Evolutionary conservation across 192 early-diverging fungal genomes (phyloP).

Genomic region (Gorgonomyces haynaldii): DNA sequence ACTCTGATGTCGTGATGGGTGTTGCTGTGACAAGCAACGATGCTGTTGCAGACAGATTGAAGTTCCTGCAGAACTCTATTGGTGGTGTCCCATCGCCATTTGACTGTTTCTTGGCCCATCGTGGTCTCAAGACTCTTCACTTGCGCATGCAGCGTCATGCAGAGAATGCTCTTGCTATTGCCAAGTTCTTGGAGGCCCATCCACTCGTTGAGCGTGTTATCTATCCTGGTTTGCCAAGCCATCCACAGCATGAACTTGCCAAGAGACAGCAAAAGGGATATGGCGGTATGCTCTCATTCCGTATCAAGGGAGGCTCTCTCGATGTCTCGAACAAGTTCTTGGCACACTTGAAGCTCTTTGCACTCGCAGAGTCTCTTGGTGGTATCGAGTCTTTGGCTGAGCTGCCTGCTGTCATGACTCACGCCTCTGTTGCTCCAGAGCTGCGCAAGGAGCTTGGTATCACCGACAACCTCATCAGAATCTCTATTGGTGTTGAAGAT

Average conservation of each 20-base stretch:
- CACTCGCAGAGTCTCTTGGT: conserved; percentile 91
- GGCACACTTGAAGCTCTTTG: conserved; percentile 65
- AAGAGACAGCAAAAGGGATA: conserved; percentile 80
- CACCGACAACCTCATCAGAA: conserved; percentile 82
- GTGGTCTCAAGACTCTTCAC: conserved; percentile 92
- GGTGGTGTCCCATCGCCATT: conserved; percentile 93
- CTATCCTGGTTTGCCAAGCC: conserved; percentile 83
- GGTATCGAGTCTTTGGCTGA: conserved; percentile 92
- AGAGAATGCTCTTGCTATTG: conserved; percentile 70
- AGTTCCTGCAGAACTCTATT: conserved; percentile 95
- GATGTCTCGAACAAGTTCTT: conserved; percentile 77
- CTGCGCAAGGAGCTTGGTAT: conserved; percentile 75
- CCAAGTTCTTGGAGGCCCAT: conserved; percentile 60
- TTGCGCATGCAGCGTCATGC: conserved; percentile 90
- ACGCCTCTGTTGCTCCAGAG: conserved; percentile 79
- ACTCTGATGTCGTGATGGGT: conserved; percentile 98
- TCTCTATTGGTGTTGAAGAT: conserved; percentile 92
- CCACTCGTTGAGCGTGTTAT: conserved; percentile 73
- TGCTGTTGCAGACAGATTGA: conserved; percentile 58
- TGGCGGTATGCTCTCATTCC: conserved; percentile 94
- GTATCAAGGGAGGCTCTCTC: conserved; percentile 66
- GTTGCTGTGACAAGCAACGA: conserved; percentile 73
- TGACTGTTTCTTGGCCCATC: conserved; percentile 89
- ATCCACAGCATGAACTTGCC: conserved; percentile 88
- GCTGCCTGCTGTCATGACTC: conserved; percentile 93